Percentiles rank a stretch among this genome's conserved stretches.
Evolutionary conservation across 352 stramenopile species (phyloP).

Genomic region (Phytophthora ramorum): DNA sequence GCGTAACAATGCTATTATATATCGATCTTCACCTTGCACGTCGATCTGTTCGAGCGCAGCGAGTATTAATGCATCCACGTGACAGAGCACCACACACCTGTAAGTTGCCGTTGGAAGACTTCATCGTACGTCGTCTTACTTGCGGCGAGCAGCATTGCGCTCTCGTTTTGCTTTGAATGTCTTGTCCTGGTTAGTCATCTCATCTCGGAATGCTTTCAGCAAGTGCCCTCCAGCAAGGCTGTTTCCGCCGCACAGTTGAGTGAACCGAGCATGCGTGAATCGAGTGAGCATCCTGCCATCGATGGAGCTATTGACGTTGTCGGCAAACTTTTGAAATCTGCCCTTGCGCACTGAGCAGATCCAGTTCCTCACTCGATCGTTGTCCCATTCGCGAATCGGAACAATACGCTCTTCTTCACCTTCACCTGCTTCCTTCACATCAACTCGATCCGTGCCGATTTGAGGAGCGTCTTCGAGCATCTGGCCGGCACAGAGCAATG

Average conservation of each 20-base stretch:
- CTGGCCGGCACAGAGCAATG: slow-evolving; percentile 70
- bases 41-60: not conserved
- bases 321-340: slow-evolving; percentile 56
- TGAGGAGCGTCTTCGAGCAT: slow-evolving; percentile 70
- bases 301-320: slow-evolving; percentile 52
- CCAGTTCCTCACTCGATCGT: slow-evolving; percentile 60
- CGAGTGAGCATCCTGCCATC: slow-evolving; percentile 68
- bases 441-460: slow-evolving; percentile 58
- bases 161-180: slow-evolving; percentile 57
- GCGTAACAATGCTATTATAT: slow-evolving; percentile 22
- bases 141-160: slow-evolving; percentile 46
- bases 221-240: slow-evolving; percentile 57
- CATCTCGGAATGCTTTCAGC: slow-evolving; percentile 64
- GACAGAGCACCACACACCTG: not conserved
- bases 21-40: slow-evolving; percentile 15
- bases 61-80: not conserved
- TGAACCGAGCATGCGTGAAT: slow-evolving; percentile 68
- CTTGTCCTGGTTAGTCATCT: slow-evolving; percentile 63
- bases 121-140: slow-evolving; percentile 2
- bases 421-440: slow-evolving; percentile 59
- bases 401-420: slow-evolving; percentile 37
- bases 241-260: slow-evolving; percentile 75
- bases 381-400: slow-evolving; percentile 71
- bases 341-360: slow-evolving; percentile 55
- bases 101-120: not conserved